Evolutionary conservation across 169 alveolate species (phyloP).

Genomic region (Plasmodium ovale): DNA sequence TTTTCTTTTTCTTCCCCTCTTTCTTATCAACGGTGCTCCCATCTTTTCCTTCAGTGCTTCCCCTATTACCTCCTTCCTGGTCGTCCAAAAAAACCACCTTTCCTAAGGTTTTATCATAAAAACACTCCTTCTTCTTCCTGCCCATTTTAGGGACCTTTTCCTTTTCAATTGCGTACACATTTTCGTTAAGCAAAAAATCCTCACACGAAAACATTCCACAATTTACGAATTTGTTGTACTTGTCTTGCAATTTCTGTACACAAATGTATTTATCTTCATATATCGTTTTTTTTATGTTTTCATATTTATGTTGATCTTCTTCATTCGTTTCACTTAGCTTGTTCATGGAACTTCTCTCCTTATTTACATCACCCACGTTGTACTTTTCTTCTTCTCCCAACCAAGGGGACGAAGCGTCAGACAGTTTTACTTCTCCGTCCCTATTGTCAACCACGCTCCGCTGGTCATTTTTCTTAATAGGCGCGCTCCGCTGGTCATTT

Average conservation of each 20-base stretch:
- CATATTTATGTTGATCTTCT: not conserved
- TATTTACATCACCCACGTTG: not conserved
- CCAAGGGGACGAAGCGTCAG: too few species aligned
- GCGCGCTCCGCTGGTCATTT: too few species aligned
- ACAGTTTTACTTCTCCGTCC: too few species aligned
- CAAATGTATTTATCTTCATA: constrained; percentile 45
- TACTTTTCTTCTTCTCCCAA: not conserved
- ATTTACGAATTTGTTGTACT: constrained; percentile 43
- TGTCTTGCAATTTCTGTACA: constrained; percentile 9
- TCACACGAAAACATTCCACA: constrained; percentile 44
- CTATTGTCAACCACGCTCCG: too few species aligned
- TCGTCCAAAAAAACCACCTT: constrained; percentile 31
- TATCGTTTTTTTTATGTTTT: not conserved
- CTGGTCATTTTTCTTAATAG: too few species aligned
- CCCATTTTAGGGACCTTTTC: constrained; percentile 15
- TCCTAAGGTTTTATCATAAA: not conserved
- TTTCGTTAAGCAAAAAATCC: constrained; percentile 23
- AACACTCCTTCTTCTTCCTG: constrained; percentile 38
- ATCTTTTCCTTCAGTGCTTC: not conserved
- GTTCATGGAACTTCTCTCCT: not conserved
- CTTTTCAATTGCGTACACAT: constrained; percentile 19
- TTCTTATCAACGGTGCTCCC: not conserved
- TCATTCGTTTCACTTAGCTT: not conserved
- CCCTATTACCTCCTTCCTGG: constrained; percentile 4
- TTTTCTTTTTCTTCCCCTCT: constrained; percentile 9